Percentiles rank a stretch among this genome's conserved stretches.
phyloP scores from a whole-genome alignment of 768 basidiomycete genomes.

The Trametes maxima region DNA sequence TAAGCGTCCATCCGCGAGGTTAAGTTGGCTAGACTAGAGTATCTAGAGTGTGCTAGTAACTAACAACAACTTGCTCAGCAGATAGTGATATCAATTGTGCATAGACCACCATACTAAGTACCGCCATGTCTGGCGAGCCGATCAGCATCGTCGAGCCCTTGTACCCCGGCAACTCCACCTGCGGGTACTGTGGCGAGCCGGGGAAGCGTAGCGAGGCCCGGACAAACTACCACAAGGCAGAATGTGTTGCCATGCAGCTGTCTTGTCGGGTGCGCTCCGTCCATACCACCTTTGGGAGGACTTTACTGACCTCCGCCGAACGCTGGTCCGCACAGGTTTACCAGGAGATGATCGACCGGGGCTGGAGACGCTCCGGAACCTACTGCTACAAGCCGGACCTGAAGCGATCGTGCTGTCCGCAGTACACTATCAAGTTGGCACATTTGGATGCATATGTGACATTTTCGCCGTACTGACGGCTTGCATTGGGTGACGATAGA shows the following conservation, averaged over 20 bases:
- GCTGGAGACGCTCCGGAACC: slow-evolving; percentile 81
- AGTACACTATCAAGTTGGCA: slow-evolving; percentile 87
- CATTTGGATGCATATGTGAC: no score
- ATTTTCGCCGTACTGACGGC: neutral
- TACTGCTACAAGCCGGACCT: slow-evolving; percentile 92
- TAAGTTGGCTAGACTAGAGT: no score
- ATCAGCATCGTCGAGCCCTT: slow-evolving; percentile 25
- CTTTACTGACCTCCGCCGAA: neutral
- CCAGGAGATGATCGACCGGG: slow-evolving; percentile 81
- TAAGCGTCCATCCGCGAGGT: no score
- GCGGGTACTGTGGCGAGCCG: slow-evolving; percentile 68
- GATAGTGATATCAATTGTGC: no score
- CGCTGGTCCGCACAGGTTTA: slow-evolving; percentile 52
- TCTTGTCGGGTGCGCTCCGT: slow-evolving; percentile 49
- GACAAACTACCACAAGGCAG: slow-evolving; percentile 52
- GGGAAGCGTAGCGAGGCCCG: slow-evolving; percentile 46
- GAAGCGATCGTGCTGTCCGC: slow-evolving; percentile 83
- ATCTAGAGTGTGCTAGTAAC: no score
- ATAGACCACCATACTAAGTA: neutral
- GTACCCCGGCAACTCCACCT: slow-evolving; percentile 41
- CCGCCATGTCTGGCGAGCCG: slow-evolving; percentile 7
- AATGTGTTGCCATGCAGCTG: slow-evolving; percentile 51
- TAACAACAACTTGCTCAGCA: no score
- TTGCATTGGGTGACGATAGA: slow-evolving; percentile 38
- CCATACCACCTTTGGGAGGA: neutral